Base-by-base conservation (phyloP, 1,284 basidiomycete species). In the Apiotrichum gracile region DNA sequence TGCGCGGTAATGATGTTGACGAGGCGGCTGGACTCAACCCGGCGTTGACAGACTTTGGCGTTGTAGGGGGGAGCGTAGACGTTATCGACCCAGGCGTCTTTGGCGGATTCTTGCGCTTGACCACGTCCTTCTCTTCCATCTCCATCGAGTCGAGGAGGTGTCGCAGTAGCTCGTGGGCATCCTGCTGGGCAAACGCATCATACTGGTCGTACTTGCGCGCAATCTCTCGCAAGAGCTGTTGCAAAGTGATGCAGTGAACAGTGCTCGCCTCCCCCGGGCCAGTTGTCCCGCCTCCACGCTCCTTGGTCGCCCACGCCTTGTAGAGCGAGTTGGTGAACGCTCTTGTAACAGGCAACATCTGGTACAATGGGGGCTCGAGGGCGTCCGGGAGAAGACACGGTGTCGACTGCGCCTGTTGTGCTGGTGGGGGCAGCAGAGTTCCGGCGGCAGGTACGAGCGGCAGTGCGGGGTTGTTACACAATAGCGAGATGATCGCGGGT, bases 131-230 rank as follows among this genome's bases (percentile, higher is more conserved):
- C 72, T 97, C 91, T 69, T 97, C 92, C 89, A 93, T 92, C 47
- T 89, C 83, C 80, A 93, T 88, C n/a, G 85, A 87, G 70, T 96
- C 92, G 42, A 96, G 78, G 53, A 96, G 78, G 60, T 92, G 91
- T 35, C 89, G 80, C 42, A 96, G 76, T 61, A 94, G 85, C 76
- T 96, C 92, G 69, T 97, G 92, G 6, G 91, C 91, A 66, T 97
- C 92, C 74, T 97, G 92, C 72, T 97, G 92, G 19, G 57, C 61
- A 55, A 66, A 72, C 51, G 92, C 91, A 45, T 89, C 83, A 68
- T 94, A 97, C 65, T 97, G 92, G 63, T 91, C 88, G 69, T 92
- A 89, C 74, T 94, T 94, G 61, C 80, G 78, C 1, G 89, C 87
- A 22, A 96, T 78, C 24, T 82, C 80, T 22, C 79, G 72, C 16